These are phyloP conservation scores for Calycina herbarum DNA, from an alignment of 2,329 filamentous ascomycete genomes.

Conservation along the genomic window DNA sequence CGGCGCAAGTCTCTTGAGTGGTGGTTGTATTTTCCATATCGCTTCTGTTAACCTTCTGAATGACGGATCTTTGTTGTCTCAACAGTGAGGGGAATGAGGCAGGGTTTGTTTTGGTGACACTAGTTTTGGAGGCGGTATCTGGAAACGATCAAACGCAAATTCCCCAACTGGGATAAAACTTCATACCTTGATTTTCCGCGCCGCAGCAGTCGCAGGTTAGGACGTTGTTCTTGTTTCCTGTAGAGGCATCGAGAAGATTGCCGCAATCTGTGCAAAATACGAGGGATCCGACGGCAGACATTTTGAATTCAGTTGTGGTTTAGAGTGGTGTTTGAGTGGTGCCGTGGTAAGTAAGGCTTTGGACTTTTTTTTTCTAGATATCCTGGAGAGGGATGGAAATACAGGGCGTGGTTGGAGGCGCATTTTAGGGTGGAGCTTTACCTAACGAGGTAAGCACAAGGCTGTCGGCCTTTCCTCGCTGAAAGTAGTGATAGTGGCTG, in stretches of 20 bases:
- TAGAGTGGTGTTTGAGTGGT: background rate
- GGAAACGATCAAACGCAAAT: background rate
- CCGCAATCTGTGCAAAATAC: constrained; percentile 94
- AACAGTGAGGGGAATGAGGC: constrained; percentile 89
- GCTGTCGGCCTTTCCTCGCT: background rate
- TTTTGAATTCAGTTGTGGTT: constrained; percentile 42
- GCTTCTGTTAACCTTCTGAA: constrained; percentile 77
- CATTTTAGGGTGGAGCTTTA: constrained; percentile 3
- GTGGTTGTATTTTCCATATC: constrained; percentile 74
- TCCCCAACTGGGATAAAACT: constrained; percentile 12
- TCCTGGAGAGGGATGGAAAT: background rate
- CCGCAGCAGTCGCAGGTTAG: constrained; percentile 85
- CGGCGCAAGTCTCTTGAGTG: constrained; percentile 69
- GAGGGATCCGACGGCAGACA: constrained; percentile 87
- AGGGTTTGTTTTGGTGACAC: constrained; percentile 81
- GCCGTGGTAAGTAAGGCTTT: background rate
- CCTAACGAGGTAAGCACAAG: background rate
- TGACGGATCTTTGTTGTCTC: constrained; percentile 80
- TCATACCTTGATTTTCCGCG: constrained; percentile 75
- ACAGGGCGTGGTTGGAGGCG: constrained; percentile 1
- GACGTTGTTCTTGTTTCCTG: constrained; percentile 72
- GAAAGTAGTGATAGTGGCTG: background rate
- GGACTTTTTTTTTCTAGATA: background rate
- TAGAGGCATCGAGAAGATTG: constrained; percentile 80
- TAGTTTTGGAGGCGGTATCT: constrained; percentile 73